phyloP scores from a whole-genome alignment of 23 red algal genomes.

The Agarophyton chilense region DNA sequence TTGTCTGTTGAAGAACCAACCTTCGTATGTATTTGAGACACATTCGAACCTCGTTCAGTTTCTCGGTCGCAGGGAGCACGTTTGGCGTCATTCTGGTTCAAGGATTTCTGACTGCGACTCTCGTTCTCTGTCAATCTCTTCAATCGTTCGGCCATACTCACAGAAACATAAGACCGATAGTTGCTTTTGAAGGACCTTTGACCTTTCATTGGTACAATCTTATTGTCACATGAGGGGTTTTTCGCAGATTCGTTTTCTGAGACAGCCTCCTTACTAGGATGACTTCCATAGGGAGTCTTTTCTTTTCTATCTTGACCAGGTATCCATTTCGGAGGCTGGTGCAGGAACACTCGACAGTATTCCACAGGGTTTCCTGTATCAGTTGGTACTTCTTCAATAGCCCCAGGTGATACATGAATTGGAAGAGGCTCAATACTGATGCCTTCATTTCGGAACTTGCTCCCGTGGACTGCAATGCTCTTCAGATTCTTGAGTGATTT shows the following conservation, averaged over 20 bases:
- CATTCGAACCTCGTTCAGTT: background rate
- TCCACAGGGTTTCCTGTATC: background rate
- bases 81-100: background rate
- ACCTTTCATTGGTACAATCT: background rate
- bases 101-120: background rate
- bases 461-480: background rate
- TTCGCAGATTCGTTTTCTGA: background rate
- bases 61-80: background rate
- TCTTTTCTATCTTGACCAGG: background rate
- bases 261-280: background rate
- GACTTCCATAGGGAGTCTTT: background rate
- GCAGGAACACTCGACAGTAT: conserved; percentile 6
- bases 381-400: conserved; percentile 4
- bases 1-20: no score
- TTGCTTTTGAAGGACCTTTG: background rate
- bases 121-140: background rate
- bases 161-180: background rate
- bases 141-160: background rate
- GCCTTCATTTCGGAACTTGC: background rate
- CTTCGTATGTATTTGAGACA: background rate
- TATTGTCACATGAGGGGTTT: background rate
- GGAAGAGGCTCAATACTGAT: background rate
- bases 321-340: conserved; percentile 15
- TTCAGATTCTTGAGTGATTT: background rate
- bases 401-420: background rate